Evolutionary conservation across 75 land plant species (phyloP).

Genomic region (Sequoiadendron giganteum): DNA sequence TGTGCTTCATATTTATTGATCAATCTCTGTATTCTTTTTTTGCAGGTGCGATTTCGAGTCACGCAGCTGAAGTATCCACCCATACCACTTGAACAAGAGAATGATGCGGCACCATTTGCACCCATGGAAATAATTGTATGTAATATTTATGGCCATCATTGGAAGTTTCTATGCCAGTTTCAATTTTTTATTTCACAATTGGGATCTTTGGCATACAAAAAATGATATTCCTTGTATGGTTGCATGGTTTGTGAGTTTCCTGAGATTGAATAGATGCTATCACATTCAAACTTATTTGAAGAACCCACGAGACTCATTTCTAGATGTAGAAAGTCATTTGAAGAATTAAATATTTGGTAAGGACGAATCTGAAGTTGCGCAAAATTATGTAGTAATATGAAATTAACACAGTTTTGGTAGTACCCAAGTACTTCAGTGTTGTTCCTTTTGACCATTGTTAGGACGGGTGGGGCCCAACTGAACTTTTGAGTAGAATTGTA

Average conservation of each 20-base stretch:
- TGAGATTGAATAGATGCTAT: background rate
- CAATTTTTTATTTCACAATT: background rate
- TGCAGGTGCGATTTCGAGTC: conserved; percentile 83
- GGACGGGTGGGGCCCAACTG: too few relatives aligned
- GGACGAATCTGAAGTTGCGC: background rate
- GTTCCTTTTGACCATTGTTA: too few relatives aligned
- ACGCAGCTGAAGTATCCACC: conserved; percentile 70
- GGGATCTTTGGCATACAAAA: background rate
- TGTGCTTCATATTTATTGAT: background rate
- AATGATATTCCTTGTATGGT: background rate
- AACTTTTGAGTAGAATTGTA: too few relatives aligned
- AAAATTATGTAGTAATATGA: background rate
- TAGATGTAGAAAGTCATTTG: background rate
- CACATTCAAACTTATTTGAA: background rate
- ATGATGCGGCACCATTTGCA: conserved; percentile 74
- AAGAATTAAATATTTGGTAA: background rate
- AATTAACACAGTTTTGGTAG: background rate
- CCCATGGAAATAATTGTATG: conserved; percentile 87
- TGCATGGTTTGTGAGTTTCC: background rate
- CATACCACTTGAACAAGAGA: conserved; percentile 71
- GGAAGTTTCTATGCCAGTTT: background rate
- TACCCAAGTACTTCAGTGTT: too few relatives aligned
- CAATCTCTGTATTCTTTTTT: background rate
- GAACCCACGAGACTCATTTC: background rate
- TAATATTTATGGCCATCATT: background rate